Percentiles rank a stretch among this genome's conserved stretches.
phyloP scores from a whole-genome alignment of 768 basidiomycete species.

The Serendipita sp. region DNA sequence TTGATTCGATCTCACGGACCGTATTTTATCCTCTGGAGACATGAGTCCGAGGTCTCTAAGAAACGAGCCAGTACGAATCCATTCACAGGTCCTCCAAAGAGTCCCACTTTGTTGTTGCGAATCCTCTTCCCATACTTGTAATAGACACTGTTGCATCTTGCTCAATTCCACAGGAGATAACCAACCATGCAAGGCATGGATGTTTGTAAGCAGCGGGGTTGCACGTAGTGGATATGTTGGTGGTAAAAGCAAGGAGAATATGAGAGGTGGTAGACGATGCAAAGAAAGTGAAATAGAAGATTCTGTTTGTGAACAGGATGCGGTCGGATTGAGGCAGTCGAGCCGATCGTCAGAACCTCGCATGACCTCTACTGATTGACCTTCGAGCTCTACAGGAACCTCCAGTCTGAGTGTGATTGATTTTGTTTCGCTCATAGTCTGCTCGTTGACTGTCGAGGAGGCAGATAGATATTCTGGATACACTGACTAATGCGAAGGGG shows the following conservation, averaged over 20 bases:
- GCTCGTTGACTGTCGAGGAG: neutral
- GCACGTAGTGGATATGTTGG: constrained; percentile 36
- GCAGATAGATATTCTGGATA: constrained; percentile 41
- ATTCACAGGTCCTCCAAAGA: constrained; percentile 59
- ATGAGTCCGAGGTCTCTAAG: constrained; percentile 31
- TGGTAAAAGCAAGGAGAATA: constrained; percentile 39
- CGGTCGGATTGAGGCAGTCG: constrained; percentile 16
- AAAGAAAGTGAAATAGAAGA: constrained; percentile 16
- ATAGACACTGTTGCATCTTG: constrained; percentile 27
- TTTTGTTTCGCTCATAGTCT: constrained; percentile 27
- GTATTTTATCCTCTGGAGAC: constrained; percentile 21
- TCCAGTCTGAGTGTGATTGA: constrained; percentile 38
- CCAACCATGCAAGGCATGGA: constrained; percentile 48
- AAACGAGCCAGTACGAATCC: constrained; percentile 51
- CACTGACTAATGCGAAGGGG: constrained; percentile 43
- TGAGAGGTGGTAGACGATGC: constrained; percentile 39
- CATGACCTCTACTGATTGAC: constrained; percentile 9
- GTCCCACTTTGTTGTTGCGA: constrained; percentile 30
- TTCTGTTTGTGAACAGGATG: constrained; percentile 23
- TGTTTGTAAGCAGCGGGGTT: constrained; percentile 39
- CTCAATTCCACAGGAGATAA: constrained; percentile 23
- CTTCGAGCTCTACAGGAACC: constrained; percentile 46
- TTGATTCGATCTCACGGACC: constrained; percentile 19
- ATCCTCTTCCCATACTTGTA: constrained; percentile 42
- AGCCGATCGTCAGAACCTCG: neutral